Percentiles rank a stretch among this genome's conserved stretches.
These are phyloP conservation scores for Geotrichum fermentans DNA, from an alignment of 1,139 yeast genomes.

Conservation along the genomic window DNA sequence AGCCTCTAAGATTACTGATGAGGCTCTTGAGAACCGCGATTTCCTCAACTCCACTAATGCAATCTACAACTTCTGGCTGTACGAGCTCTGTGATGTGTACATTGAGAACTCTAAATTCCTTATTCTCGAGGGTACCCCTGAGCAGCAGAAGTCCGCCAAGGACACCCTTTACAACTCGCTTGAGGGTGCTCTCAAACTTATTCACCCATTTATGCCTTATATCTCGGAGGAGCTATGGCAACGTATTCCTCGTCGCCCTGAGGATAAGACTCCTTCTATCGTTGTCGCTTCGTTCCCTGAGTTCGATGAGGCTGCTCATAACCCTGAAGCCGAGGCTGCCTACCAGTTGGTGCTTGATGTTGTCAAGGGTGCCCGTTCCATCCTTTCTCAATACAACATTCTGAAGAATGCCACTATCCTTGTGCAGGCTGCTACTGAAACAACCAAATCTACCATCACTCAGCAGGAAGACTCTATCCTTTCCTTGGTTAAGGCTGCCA, in stretches of 20 bases:
- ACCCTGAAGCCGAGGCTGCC: constrained; percentile 59
- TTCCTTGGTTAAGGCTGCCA: constrained; percentile 87
- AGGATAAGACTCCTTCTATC: constrained; percentile 67
- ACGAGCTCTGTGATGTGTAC: constrained; percentile 93
- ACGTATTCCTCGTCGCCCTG: constrained; percentile 83
- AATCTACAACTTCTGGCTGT: constrained; percentile 88
- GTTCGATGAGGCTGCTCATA: constrained; percentile 55
- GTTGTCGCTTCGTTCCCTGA: constrained; percentile 76
- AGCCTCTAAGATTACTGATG: constrained; percentile 62
- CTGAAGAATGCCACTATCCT: constrained; percentile 81
- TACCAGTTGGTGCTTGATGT: constrained; percentile 81
- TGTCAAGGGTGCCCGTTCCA: constrained; percentile 87
- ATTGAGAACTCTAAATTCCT: constrained; percentile 93
- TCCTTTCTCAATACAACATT: constrained; percentile 83
- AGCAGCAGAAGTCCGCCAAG: constrained; percentile 81
- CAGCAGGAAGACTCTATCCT: constrained; percentile 80
- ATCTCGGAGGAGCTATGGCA: constrained; percentile 98
- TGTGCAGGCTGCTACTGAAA: constrained; percentile 59
- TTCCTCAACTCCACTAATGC: constrained; percentile 84
- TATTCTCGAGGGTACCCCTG: constrained; percentile 84
- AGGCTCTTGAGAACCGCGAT: constrained; percentile 74
- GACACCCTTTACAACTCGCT: constrained; percentile 90
- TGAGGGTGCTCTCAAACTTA: constrained; percentile 85
- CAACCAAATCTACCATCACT: constrained; percentile 49
- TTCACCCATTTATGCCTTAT: constrained; percentile 98